phyloP scores from a whole-genome alignment of 257 asterid genomes.

The Ilex aquifolium region DNA sequence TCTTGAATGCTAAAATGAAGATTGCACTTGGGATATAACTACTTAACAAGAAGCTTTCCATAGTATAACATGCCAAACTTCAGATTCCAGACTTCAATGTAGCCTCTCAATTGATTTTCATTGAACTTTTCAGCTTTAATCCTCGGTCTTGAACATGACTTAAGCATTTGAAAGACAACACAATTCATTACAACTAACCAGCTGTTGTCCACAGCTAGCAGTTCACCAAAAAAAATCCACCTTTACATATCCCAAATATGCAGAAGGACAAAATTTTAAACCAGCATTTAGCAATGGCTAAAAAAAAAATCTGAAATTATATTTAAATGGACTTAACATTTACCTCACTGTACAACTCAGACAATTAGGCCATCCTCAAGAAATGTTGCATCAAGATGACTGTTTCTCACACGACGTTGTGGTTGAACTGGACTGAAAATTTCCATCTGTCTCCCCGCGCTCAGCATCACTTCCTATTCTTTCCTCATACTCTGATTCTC shows the following conservation, averaged over 20 bases:
- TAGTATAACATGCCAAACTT: too few species aligned
- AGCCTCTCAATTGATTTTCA: too few species aligned
- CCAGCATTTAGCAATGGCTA: slow-evolving; percentile 36
- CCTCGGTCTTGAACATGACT: slow-evolving; percentile 17
- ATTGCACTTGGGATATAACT: too few species aligned
- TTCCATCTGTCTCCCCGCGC: slow-evolving; percentile 28
- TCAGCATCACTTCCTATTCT: slow-evolving; percentile 23
- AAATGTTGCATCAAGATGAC: slow-evolving; percentile 26
- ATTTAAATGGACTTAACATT: slow-evolving; percentile 27
- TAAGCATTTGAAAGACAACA: slow-evolving; percentile 11
- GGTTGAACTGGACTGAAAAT: slow-evolving; percentile 33
- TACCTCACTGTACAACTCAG: slow-evolving; percentile 67
- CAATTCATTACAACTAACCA: slow-evolving; percentile 32
- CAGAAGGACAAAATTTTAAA: slow-evolving; percentile 24
- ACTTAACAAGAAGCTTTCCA: too few species aligned
- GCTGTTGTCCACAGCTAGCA: slow-evolving; percentile 18
- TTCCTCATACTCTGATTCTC: slow-evolving; percentile 27
- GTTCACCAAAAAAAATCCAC: slow-evolving; percentile 22
- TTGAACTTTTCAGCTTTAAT: slow-evolving; percentile 7
- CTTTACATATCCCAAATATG: slow-evolving; percentile 44
- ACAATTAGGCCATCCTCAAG: slow-evolving; percentile 26
- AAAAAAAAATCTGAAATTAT: slow-evolving; percentile 33
- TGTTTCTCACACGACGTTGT: slow-evolving; percentile 28
- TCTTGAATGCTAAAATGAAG: too few species aligned
- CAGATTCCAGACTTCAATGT: too few species aligned